Percentiles rank a stretch among this genome's conserved stretches.
These are phyloP conservation scores for Daldinia loculata DNA, from an alignment of 495 filamentous ascomycete genomes.

Conservation along the genomic window DNA sequence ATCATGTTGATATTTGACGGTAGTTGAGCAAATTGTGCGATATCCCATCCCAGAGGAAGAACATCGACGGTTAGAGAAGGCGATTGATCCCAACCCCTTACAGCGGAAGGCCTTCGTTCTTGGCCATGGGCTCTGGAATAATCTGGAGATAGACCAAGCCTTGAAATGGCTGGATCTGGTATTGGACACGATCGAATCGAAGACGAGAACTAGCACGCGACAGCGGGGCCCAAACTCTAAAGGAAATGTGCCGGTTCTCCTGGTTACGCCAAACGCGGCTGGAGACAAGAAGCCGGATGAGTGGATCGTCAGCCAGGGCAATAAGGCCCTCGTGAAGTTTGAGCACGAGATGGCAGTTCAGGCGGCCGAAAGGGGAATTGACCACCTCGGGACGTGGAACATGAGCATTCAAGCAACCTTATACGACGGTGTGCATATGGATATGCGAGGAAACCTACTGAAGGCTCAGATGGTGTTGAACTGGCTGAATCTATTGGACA, in stretches of 20 bases:
- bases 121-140: slow-evolving; percentile 63
- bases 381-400: slow-evolving; percentile 64
- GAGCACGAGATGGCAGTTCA: slow-evolving; percentile 56
- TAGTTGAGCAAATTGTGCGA: slow-evolving; percentile 61
- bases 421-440: slow-evolving; percentile 64
- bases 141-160: slow-evolving; percentile 57
- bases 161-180: slow-evolving; percentile 56
- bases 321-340: slow-evolving; percentile 60
- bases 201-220: slow-evolving; percentile 32
- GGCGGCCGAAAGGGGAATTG: slow-evolving; percentile 52
- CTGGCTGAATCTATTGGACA: slow-evolving; percentile 55
- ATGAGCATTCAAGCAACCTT: slow-evolving; percentile 62
- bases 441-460: slow-evolving; percentile 61
- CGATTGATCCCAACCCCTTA: slow-evolving; percentile 48
- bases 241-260: slow-evolving; percentile 52
- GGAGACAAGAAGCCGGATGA: slow-evolving; percentile 64
- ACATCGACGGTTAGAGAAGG: slow-evolving; percentile 50
- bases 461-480: slow-evolving; percentile 68
- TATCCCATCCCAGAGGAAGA: slow-evolving; percentile 58
- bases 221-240: slow-evolving; percentile 24
- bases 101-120: slow-evolving; percentile 58
- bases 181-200: slow-evolving; percentile 46
- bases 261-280: slow-evolving; percentile 62
- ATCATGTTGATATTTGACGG: slow-evolving; percentile 16
- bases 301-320: slow-evolving; percentile 60